Evolutionary conservation across 306 rosid genomes (phyloP).

Genomic region (Citrullus colocynthis): DNA sequence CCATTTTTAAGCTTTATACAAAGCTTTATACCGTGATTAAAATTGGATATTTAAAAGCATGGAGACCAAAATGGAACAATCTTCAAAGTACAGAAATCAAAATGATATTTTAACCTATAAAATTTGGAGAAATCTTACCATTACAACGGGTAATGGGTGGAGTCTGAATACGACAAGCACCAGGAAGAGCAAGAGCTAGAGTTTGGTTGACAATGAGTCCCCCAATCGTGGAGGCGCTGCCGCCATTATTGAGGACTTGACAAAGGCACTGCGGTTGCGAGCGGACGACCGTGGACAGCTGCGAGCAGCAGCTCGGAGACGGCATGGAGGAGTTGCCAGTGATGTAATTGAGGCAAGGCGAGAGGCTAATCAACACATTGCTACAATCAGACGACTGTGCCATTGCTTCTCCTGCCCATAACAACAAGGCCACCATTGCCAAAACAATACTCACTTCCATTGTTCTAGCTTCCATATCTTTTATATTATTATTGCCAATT

Average conservation of each 20-base stretch:
- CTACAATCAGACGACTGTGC: conserved; percentile 51
- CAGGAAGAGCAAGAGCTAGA: conserved; percentile 55
- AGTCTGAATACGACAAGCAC: conserved; percentile 57
- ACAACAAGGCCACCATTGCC: conserved; percentile 16
- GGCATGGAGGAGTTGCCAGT: conserved; percentile 56
- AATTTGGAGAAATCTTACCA: too few species aligned
- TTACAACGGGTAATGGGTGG: conserved; percentile 22
- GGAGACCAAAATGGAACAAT: too few species aligned
- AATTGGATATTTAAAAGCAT: too few species aligned
- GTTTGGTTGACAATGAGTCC: conserved; percentile 49
- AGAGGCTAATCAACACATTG: conserved; percentile 33
- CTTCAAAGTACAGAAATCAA: too few species aligned
- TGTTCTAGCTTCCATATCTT: too few species aligned
- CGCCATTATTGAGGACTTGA: conserved; percentile 28
- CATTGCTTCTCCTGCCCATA: conserved; percentile 23
- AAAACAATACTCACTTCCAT: conserved; percentile 28
- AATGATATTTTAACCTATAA: too few species aligned
- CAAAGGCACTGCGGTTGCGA: conserved; percentile 66
- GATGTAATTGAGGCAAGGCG: conserved; percentile 63
- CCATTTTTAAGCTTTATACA: too few species aligned
- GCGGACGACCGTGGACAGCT: conserved; percentile 35
- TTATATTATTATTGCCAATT: too few species aligned
- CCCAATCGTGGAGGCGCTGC: conserved; percentile 35
- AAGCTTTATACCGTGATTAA: too few species aligned
- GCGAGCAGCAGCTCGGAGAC: conserved; percentile 60